Conservation (phyloP, 192 early-diverging fungal species). For the Entomortierella chlamydospora region DNA sequence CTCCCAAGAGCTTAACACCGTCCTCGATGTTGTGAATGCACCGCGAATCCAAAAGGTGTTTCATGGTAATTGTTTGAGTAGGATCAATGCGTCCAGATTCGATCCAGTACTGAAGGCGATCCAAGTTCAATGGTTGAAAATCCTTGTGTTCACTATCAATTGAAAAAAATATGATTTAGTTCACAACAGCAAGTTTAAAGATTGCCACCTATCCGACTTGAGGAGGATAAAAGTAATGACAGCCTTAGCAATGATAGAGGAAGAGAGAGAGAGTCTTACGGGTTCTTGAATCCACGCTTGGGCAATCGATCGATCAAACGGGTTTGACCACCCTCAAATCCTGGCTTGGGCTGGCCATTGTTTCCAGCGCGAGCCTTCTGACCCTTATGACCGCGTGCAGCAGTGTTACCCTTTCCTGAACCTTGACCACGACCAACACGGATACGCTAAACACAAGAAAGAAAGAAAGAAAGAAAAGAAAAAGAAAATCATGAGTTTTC, state of each 20-base stretch:
- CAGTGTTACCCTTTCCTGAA: constrained; percentile 90
- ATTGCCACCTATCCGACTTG: too few species aligned
- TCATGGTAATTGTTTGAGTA: constrained; percentile 83
- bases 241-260: too few species aligned
- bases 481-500: too few species aligned
- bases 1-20: constrained; percentile 85
- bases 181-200: too few species aligned
- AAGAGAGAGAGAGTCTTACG: constrained; percentile 34
- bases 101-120: constrained; percentile 93
- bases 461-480: not conserved
- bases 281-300: constrained; percentile 87
- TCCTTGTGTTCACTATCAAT: constrained; percentile 65
- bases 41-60: constrained; percentile 73
- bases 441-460: constrained; percentile 44
- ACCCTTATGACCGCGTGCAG: constrained; percentile 93
- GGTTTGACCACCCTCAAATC: constrained; percentile 95
- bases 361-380: constrained; percentile 85
- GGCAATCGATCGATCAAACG: constrained; percentile 85
- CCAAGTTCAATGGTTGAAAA: constrained; percentile 82
- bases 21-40: constrained; percentile 83
- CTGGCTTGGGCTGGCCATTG: constrained; percentile 75
- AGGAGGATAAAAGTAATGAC: too few species aligned
- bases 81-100: constrained; percentile 85
- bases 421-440: constrained; percentile 87
- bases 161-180: constrained; percentile 3